phyloP scores from a whole-genome alignment of 345 rosid species.

The Lepidium aucheri region DNA sequence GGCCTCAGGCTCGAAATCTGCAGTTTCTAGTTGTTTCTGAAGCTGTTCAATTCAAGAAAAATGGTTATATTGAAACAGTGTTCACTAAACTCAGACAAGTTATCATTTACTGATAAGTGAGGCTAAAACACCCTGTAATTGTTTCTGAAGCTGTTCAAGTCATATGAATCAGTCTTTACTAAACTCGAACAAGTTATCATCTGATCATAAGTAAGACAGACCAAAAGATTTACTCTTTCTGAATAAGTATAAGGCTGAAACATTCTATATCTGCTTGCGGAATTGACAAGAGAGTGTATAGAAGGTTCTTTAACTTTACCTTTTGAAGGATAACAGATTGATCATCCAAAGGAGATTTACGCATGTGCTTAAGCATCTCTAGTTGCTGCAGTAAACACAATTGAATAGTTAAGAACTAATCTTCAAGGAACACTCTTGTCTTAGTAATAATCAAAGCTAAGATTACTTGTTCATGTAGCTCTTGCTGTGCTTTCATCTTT shows the following conservation, averaged over 20 bases:
- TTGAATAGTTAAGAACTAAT: not conserved
- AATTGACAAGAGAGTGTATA: not conserved
- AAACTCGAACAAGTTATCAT: not conserved
- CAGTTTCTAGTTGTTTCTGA: slow-evolving; percentile 50
- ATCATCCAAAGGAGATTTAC: slow-evolving; percentile 54
- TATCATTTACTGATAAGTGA: too few species aligned
- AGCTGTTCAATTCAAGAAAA: slow-evolving; percentile 33
- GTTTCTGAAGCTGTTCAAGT: not conserved
- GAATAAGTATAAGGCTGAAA: not conserved
- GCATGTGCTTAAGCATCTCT: slow-evolving; percentile 80
- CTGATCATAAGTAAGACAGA: too few species aligned
- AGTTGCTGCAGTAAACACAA: slow-evolving; percentile 46
- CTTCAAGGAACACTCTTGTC: not conserved
- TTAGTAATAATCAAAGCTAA: not conserved
- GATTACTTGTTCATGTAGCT: slow-evolving; percentile 51
- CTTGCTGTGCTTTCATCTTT: slow-evolving; percentile 43
- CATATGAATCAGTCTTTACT: not conserved
- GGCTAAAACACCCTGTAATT: too few species aligned
- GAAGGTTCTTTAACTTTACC: slow-evolving; percentile 20
- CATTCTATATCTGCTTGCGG: not conserved
- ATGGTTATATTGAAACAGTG: too few species aligned
- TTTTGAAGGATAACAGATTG: slow-evolving; percentile 65
- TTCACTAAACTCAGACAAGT: too few species aligned
- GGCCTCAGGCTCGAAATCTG: slow-evolving; percentile 44
- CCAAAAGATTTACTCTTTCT: not conserved